phyloP scores from a whole-genome alignment of 495 filamentous ascomycete genomes.

The Annulohypoxylon maeteangense region DNA sequence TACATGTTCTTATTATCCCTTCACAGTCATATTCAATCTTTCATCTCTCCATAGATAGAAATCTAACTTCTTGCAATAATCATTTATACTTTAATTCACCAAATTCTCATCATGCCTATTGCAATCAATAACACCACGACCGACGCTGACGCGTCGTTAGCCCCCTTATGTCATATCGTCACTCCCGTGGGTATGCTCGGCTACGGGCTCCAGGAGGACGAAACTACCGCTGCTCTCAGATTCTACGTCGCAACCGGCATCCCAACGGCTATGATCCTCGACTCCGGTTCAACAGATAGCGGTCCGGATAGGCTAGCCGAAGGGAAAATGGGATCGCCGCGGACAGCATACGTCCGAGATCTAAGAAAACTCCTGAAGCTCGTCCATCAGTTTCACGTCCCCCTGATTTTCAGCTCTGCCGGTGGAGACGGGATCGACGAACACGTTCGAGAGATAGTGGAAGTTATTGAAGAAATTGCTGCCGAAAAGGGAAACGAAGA shows the following conservation, averaged over 20 bases:
- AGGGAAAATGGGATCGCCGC: slow-evolving; percentile 48
- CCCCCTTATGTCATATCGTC: slow-evolving; percentile 52
- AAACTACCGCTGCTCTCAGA: slow-evolving; percentile 38
- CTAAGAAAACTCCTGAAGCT: slow-evolving; percentile 51
- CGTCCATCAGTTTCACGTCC: slow-evolving; percentile 46
- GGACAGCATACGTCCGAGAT: slow-evolving; percentile 55
- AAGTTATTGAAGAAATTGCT: slow-evolving; percentile 48
- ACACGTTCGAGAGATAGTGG: slow-evolving; percentile 57
- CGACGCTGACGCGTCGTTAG: slow-evolving; percentile 15
- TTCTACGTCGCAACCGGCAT: slow-evolving; percentile 43
- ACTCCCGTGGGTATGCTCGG: slow-evolving; percentile 63
- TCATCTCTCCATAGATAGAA: too few species aligned
- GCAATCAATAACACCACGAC: slow-evolving; percentile 2
- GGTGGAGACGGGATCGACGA: slow-evolving; percentile 60
- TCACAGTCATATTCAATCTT: too few species aligned
- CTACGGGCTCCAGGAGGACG: slow-evolving; percentile 56
- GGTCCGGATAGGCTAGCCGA: slow-evolving; percentile 60
- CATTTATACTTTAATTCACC: neutral
- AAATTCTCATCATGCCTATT: slow-evolving; percentile 22
- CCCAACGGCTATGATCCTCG: slow-evolving; percentile 59
- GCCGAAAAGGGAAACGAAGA: slow-evolving; percentile 44
- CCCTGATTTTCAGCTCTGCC: slow-evolving; percentile 59
- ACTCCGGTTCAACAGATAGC: slow-evolving; percentile 61
- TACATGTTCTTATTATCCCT: too few species aligned
- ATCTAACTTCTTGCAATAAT: neutral